phyloP scores from a whole-genome alignment of 2,329 filamentous ascomycete species.

The Rhinocladiella mackenziei region DNA sequence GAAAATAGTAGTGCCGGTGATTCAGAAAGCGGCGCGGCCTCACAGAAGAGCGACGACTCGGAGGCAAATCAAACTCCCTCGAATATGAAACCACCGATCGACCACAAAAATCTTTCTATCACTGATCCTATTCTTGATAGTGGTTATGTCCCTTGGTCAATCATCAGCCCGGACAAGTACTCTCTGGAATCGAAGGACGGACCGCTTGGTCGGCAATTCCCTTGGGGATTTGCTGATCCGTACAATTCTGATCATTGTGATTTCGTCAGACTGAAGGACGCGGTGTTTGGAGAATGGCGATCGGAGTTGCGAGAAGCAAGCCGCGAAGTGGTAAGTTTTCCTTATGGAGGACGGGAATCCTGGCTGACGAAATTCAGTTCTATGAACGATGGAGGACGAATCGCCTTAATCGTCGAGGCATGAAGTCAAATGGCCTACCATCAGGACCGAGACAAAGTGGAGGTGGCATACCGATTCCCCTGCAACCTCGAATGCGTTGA shows the following conservation, averaged over 20 bases:
- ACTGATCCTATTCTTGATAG: slow-evolving; percentile 29
- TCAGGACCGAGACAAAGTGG: slow-evolving; percentile 19
- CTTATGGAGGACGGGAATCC: slow-evolving; percentile 88
- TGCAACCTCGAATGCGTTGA: slow-evolving; percentile 18
- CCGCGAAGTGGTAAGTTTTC: slow-evolving; percentile 62
- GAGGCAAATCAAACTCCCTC: slow-evolving; percentile 15
- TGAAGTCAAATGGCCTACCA: slow-evolving; percentile 17
- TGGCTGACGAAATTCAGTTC: slow-evolving; percentile 31
- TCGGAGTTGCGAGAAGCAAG: slow-evolving; percentile 84
- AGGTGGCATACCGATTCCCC: slow-evolving; percentile 18
- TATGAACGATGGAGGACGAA: slow-evolving; percentile 25
- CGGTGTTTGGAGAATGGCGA: slow-evolving; percentile 91
- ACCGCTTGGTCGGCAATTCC: slow-evolving; percentile 76
- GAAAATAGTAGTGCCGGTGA: slow-evolving; percentile 34
- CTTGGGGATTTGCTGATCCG: slow-evolving; percentile 95
- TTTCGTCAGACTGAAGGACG: slow-evolving; percentile 83
- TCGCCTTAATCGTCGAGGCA: slow-evolving; percentile 24
- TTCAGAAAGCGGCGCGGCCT: slow-evolving; percentile 30
- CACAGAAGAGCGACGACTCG: slow-evolving; percentile 26
- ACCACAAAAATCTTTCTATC: slow-evolving; percentile 31
- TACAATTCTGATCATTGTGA: slow-evolving; percentile 91
- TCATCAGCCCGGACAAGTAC: slow-evolving; percentile 91
- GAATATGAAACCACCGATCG: slow-evolving; percentile 21
- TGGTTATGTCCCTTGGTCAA: slow-evolving; percentile 74
- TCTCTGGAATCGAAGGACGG: slow-evolving; percentile 50